Percentiles rank a stretch among this genome's conserved stretches.
These are phyloP conservation scores for Craterostigma plantagineum DNA, from an alignment of 257 asterid species.

Conservation along the genomic window DNA sequence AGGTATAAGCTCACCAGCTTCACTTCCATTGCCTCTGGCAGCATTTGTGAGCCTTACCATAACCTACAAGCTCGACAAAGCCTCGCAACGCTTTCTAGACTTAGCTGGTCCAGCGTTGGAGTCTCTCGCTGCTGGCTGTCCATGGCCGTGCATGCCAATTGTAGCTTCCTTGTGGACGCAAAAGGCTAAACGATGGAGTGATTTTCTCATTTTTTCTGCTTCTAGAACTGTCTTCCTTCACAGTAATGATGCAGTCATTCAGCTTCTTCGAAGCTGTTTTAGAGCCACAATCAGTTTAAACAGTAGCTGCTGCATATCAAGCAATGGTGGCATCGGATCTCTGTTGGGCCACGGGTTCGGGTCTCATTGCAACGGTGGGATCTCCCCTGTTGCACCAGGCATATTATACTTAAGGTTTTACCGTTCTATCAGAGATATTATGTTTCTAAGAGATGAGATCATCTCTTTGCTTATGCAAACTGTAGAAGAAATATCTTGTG, in stretches of 20 bases:
- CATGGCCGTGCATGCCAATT: conserved; percentile 99
- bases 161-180: conserved; percentile 97
- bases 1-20: conserved; percentile 82
- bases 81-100: conserved; percentile 84
- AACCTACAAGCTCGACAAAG: conserved; percentile 86
- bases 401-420: conserved; percentile 66
- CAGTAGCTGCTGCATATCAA: conserved; percentile 35
- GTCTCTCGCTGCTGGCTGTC: conserved; percentile 96
- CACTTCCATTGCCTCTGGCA: conserved; percentile 90
- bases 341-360: conserved; percentile 95
- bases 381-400: conserved; percentile 93
- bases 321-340: conserved; percentile 75
- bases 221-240: conserved; percentile 91
- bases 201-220: conserved; percentile 81
- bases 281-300: conserved; percentile 47
- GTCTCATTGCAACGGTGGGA: conserved; percentile 75
- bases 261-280: conserved; percentile 78
- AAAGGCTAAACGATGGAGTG: conserved; percentile 87
- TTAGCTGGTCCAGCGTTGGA: conserved; percentile 96
- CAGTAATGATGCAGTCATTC: conserved; percentile 77
- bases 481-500: conserved; percentile 39
- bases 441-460: conserved; percentile 76
- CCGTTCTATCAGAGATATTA: conserved; percentile 65
- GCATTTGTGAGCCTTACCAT: conserved; percentile 96
- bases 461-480: conserved; percentile 61